These are phyloP conservation scores for Rubia peregrina DNA, from an alignment of 305 asterid species.

Conservation along the genomic window DNA sequence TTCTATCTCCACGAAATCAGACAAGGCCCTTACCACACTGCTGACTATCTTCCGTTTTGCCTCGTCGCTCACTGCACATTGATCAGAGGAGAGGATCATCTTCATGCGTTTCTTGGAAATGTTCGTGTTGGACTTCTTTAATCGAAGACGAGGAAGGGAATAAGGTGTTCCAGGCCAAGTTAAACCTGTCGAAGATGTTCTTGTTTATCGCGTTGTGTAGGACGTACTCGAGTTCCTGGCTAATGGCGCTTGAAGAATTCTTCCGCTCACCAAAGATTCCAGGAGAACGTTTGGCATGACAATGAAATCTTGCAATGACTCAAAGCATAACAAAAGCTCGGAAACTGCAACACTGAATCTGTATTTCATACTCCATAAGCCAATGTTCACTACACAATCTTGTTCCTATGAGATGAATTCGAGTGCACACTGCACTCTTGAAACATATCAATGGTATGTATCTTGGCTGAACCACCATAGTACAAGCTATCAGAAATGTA, in stretches of 20 bases:
- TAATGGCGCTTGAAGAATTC: conserved; percentile 40
- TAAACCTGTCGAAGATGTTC: conserved; percentile 72
- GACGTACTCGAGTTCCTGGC: conserved; percentile 67
- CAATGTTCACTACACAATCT: not conserved
- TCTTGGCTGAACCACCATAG: not conserved
- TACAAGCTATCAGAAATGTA: too few species aligned
- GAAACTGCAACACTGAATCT: not conserved
- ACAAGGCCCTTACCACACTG: conserved; percentile 63
- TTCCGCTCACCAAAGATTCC: conserved; percentile 43
- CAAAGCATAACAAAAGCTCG: not conserved
- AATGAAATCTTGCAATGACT: not conserved
- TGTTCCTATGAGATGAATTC: not conserved
- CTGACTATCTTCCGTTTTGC: conserved; percentile 90
- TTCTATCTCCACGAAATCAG: conserved; percentile 93
- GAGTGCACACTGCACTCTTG: not conserved
- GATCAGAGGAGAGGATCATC: conserved; percentile 96
- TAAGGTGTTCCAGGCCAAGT: conserved; percentile 83
- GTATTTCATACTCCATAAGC: not conserved
- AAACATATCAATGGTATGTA: not conserved
- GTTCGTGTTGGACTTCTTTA: conserved; percentile 66
- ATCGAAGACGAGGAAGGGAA: conserved; percentile 64
- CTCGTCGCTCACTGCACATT: conserved; percentile 93
- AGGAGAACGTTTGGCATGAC: conserved; percentile 52
- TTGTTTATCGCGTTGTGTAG: conserved; percentile 60
- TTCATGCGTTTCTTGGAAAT: conserved; percentile 87